Evolutionary conservation across 2,329 filamentous ascomycete genomes (phyloP).

Genomic region (Fusarium sp.): DNA sequence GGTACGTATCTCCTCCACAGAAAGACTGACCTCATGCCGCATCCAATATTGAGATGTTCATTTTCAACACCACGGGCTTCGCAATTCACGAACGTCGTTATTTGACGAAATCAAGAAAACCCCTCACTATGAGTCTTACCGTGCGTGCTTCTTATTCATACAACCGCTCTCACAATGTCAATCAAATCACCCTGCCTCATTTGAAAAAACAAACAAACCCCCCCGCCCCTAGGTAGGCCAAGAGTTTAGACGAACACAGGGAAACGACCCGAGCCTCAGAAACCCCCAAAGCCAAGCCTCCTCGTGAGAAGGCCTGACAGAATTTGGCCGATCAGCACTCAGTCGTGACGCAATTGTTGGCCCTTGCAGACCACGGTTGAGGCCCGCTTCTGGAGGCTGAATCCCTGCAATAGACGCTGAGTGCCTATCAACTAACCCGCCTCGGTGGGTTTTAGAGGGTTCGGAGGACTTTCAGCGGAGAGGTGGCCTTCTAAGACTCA

Average conservation of each 20-base stretch:
- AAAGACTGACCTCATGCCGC: slow-evolving; percentile 20
- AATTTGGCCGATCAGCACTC: slow-evolving; percentile 43
- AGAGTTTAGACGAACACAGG: slow-evolving; percentile 31
- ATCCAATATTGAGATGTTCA: slow-evolving; percentile 31
- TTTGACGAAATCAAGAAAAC: neutral
- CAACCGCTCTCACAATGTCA: neutral
- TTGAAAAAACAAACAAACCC: slow-evolving; percentile 28
- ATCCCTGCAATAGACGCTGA: slow-evolving; percentile 5
- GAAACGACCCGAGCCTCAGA: slow-evolving; percentile 34
- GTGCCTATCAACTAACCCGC: slow-evolving; percentile 15
- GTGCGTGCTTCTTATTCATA: neutral
- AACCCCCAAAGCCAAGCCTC: slow-evolving; percentile 22
- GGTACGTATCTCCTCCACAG: slow-evolving; percentile 8
- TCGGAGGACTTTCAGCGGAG: slow-evolving; percentile 2
- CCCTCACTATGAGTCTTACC: slow-evolving; percentile 1
- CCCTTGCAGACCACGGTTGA: slow-evolving; percentile 38
- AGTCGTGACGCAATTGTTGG: slow-evolving; percentile 46
- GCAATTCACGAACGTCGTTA: neutral
- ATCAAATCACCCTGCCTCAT: slow-evolving; percentile 24
- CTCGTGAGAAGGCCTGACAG: slow-evolving; percentile 37
- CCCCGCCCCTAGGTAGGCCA: slow-evolving; percentile 28
- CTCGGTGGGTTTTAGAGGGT: slow-evolving; percentile 11
- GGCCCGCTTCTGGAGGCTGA: slow-evolving; percentile 18
- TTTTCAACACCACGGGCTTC: neutral
- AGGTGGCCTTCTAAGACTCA: slow-evolving; percentile 16